Evolutionary conservation across 2,329 filamentous ascomycete genomes (phyloP).

Genomic region (Beauveria asiatica): DNA sequence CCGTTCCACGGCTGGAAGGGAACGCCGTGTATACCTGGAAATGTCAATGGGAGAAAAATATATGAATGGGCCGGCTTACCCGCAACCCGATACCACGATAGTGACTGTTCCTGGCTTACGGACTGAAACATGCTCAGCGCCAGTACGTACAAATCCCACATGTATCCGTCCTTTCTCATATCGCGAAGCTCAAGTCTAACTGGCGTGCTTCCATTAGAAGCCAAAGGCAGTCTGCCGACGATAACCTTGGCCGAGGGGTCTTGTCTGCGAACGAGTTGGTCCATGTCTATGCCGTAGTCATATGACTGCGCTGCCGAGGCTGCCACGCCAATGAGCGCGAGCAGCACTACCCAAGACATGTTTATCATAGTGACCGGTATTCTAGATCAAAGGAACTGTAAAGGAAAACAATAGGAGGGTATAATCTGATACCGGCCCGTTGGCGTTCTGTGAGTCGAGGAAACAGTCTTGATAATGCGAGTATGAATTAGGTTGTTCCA

Average conservation of each 20-base stretch:
- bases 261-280: slow-evolving; percentile 32
- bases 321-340: neutral
- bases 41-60: slow-evolving; percentile 1
- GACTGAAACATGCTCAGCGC: slow-evolving; percentile 65
- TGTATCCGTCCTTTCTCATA: slow-evolving; percentile 53
- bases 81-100: slow-evolving; percentile 72
- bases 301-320: slow-evolving; percentile 27
- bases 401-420: neutral
- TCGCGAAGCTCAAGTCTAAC: slow-evolving; percentile 59
- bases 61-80: slow-evolving; percentile 38
- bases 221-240: slow-evolving; percentile 32
- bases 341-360: neutral
- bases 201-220: slow-evolving; percentile 31
- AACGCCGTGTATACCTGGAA: slow-evolving; percentile 67
- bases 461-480: neutral
- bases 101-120: slow-evolving; percentile 49
- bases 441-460: neutral
- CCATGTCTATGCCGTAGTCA: slow-evolving; percentile 41
- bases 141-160: slow-evolving; percentile 70
- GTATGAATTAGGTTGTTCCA: neutral
- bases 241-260: slow-evolving; percentile 29
- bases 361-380: neutral
- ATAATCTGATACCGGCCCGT: neutral
- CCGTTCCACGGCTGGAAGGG: slow-evolving; percentile 51
- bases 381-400: neutral